Conservation (phyloP, 768 basidiomycete genomes). For the Termitomyces titanicus region DNA sequence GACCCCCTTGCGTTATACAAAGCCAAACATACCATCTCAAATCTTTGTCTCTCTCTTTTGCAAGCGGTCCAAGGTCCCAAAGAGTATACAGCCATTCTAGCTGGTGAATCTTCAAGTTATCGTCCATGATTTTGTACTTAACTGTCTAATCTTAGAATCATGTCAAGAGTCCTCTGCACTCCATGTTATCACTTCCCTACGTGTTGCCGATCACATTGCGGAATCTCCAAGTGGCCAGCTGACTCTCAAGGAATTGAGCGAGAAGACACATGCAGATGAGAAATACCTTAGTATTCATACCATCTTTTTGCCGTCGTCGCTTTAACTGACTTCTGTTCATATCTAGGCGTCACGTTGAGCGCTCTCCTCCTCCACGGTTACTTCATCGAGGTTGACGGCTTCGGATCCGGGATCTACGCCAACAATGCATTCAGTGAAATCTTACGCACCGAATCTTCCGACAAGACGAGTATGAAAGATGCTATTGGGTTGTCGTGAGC, state of each 20-base stretch:
- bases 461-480: constrained; percentile 8
- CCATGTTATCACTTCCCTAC: constrained; percentile 5
- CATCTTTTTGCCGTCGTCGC: neutral
- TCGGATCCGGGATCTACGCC: constrained; percentile 9
- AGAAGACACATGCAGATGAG: neutral
- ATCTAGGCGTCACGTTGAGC: constrained; percentile 11
- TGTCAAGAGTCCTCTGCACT: constrained; percentile 15
- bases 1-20: constrained; percentile 10
- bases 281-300: too few relatives aligned
- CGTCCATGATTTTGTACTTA: neutral
- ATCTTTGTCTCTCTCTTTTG: constrained; percentile 8
- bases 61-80: constrained; percentile 3
- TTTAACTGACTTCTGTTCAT: neutral
- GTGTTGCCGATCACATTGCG: constrained; percentile 10
- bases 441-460: constrained; percentile 2
- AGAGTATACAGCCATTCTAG: constrained; percentile 11
- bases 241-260: neutral
- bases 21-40: constrained; percentile 8
- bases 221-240: neutral
- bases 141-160: constrained; percentile 1
- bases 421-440: constrained; percentile 10
- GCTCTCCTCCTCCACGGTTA: constrained; percentile 10
- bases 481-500: constrained; percentile 12
- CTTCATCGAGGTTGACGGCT: constrained; percentile 12
- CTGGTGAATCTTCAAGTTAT: neutral